A percentile compares a stretch with the other conserved stretches of the same genome.
These are phyloP conservation scores for Saccharomyces eubayanus DNA, from an alignment of 805 yeast species.

Conservation along the genomic window DNA sequence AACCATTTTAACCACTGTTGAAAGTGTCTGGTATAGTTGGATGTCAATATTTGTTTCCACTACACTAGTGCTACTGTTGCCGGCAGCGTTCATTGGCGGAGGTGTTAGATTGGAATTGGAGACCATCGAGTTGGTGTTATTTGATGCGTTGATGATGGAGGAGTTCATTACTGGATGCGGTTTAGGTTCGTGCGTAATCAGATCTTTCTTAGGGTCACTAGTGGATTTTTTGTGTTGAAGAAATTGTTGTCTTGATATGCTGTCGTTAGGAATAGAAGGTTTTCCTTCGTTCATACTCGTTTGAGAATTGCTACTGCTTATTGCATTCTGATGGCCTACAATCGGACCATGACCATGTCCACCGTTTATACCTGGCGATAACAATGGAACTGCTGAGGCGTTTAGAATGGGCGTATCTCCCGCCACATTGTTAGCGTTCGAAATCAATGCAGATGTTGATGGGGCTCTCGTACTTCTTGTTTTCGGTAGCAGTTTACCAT, in stretches of 20 bases:
- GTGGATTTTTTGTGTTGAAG: neutral
- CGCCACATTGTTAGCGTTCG: neutral
- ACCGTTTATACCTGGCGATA: neutral
- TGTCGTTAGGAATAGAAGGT: neutral
- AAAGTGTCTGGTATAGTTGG: slow-evolving; percentile 56
- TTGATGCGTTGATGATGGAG: neutral
- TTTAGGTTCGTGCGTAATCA: neutral
- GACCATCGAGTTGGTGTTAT: neutral
- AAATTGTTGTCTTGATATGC: neutral
- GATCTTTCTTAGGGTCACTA: neutral
- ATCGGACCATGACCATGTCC: neutral
- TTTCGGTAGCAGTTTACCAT: neutral
- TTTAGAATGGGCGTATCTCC: neutral
- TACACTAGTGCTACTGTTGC: slow-evolving; percentile 11
- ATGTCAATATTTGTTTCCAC: slow-evolving; percentile 49
- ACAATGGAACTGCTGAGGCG: neutral
- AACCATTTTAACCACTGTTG: slow-evolving; percentile 57
- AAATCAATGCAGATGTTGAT: neutral
- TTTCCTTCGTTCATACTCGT: neutral
- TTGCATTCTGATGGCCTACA: neutral
- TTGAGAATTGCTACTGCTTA: neutral
- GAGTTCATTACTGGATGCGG: neutral
- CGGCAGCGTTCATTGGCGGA: neutral
- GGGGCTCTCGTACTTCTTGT: neutral
- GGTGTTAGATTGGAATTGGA: neutral